Percentiles rank a stretch among this genome's conserved stretches.
These are phyloP conservation scores for Cyclotella atomus DNA, from an alignment of 108 stramenopile genomes.

Conservation along the genomic window DNA sequence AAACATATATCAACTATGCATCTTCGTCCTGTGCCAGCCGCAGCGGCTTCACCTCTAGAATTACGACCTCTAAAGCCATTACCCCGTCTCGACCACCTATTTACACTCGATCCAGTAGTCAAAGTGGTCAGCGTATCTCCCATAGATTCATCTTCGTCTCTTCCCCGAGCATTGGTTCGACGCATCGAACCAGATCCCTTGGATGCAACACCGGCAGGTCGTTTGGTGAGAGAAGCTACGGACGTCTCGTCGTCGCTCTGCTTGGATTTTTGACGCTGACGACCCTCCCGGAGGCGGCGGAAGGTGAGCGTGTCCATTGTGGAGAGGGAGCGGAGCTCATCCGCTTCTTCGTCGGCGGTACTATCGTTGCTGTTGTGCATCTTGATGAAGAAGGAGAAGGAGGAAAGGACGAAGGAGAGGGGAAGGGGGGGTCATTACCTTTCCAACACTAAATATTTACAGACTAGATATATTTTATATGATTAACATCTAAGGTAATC, in stretches of 20 bases:
- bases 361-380: background rate
- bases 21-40: background rate
- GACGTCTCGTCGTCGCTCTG: background rate
- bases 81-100: background rate
- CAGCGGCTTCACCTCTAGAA: background rate
- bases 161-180: too few relatives aligned
- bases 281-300: conserved; percentile 11
- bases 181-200: too few relatives aligned
- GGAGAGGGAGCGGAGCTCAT: conserved; percentile 21
- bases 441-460: too few relatives aligned
- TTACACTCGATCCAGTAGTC: background rate
- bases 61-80: background rate
- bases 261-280: background rate
- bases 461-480: too few relatives aligned
- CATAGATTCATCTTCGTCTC: too few relatives aligned
- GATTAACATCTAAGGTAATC: too few relatives aligned
- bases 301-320: conserved; percentile 21
- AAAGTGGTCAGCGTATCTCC: conserved; percentile 4
- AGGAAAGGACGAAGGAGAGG: too few relatives aligned
- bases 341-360: background rate
- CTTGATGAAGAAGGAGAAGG: too few relatives aligned
- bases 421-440: too few relatives aligned
- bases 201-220: background rate
- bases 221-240: background rate
- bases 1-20: background rate